Evolutionary conservation across 2,329 filamentous ascomycete species (phyloP).

Genomic region (Amphichorda felina): DNA sequence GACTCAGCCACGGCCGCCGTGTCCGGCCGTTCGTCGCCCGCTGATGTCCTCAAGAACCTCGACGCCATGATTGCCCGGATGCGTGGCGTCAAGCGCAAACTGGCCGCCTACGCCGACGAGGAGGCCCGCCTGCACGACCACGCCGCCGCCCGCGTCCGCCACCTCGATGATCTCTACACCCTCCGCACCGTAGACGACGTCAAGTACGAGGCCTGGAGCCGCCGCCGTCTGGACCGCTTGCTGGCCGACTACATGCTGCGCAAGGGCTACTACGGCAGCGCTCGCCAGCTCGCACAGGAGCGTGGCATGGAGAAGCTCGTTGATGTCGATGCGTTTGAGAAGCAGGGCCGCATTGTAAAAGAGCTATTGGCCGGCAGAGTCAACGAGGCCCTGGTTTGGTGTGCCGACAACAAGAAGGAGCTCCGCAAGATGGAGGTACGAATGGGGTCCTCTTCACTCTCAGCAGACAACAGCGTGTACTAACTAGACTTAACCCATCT

Average conservation of each 20-base stretch:
- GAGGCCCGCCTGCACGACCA: conserved; percentile 68
- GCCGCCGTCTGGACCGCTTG: conserved; percentile 67
- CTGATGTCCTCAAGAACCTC: conserved; percentile 67
- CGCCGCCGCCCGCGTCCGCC: conserved; percentile 62
- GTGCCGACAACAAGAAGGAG: conserved; percentile 84
- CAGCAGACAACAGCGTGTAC: too few species aligned
- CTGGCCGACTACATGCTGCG: conserved; percentile 88
- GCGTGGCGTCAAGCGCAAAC: conserved; percentile 79
- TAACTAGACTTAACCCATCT: neutral
- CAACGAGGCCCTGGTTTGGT: conserved; percentile 77
- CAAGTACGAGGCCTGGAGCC: conserved; percentile 86
- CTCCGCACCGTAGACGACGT: conserved; percentile 80
- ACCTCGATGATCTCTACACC: conserved; percentile 69
- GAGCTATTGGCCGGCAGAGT: conserved; percentile 61
- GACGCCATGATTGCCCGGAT: conserved; percentile 79
- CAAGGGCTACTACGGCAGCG: conserved; percentile 70
- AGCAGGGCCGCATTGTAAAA: conserved; percentile 67
- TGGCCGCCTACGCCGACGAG: conserved; percentile 65
- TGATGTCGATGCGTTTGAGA: conserved; percentile 78
- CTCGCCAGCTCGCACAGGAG: conserved; percentile 60
- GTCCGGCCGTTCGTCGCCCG: conserved; percentile 46
- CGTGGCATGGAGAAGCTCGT: conserved; percentile 71
- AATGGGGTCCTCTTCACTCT: conserved; percentile 1
- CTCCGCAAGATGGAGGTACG: conserved; percentile 74
- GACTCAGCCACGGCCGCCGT: conserved; percentile 57